These are phyloP conservation scores for Phellinidium pouzarii DNA, from an alignment of 1,284 basidiomycete genomes.

Conservation along the genomic window DNA sequence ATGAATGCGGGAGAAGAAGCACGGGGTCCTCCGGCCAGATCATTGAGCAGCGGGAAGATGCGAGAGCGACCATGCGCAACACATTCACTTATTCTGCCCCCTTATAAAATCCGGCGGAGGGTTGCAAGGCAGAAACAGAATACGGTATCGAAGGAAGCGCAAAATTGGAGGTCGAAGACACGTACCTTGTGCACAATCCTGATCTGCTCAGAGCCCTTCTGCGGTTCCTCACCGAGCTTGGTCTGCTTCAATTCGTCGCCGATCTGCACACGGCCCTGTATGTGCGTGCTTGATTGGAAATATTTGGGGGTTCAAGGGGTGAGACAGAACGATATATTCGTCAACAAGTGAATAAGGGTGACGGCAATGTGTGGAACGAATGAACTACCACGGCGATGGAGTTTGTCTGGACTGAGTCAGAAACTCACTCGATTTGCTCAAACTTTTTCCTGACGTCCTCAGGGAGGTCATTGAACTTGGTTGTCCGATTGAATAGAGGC, in stretches of 20 bases:
- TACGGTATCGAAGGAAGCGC: not conserved
- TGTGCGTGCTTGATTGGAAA: slow-evolving; percentile 45
- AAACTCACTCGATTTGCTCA: slow-evolving; percentile 62
- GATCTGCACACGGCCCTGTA: slow-evolving; percentile 72
- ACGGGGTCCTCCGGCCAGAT: not conserved
- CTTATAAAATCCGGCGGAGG: not conserved
- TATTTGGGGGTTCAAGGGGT: not conserved
- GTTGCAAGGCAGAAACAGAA: not conserved
- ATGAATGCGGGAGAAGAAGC: not conserved
- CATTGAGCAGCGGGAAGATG: not conserved
- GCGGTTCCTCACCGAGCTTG: slow-evolving; percentile 68
- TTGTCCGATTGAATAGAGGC: slow-evolving; percentile 59
- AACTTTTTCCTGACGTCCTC: slow-evolving; percentile 59
- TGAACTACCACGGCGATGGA: not conserved
- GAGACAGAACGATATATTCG: not conserved
- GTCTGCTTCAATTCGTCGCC: slow-evolving; percentile 70
- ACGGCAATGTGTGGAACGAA: not conserved
- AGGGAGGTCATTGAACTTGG: slow-evolving; percentile 79
- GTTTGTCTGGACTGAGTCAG: slow-evolving; percentile 13
- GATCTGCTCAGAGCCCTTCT: slow-evolving; percentile 63
- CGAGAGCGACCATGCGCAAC: slow-evolving; percentile 12
- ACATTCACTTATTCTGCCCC: slow-evolving; percentile 16
- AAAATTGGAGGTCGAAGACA: slow-evolving; percentile 4
- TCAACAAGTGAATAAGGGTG: not conserved
- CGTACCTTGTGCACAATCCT: slow-evolving; percentile 58